Evolutionary conservation across 2,329 filamentous ascomycete species (phyloP).

Genomic region (Endoconidiophora laricicola): DNA sequence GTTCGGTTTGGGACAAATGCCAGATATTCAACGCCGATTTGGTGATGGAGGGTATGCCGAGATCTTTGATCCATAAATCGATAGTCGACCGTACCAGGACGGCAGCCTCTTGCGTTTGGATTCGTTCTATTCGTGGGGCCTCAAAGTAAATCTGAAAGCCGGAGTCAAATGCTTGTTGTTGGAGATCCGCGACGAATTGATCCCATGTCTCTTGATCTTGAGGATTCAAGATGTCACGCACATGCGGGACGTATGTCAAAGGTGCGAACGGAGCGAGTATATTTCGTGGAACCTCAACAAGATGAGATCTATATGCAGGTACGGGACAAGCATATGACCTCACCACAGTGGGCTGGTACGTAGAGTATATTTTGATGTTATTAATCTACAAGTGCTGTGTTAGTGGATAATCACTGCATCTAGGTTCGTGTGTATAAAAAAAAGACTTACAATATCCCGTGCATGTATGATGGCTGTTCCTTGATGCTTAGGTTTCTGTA

Average conservation of each 20-base stretch:
- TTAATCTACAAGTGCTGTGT: not conserved
- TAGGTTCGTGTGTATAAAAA: not conserved
- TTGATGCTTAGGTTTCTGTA: too few relatives aligned
- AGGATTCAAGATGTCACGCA: conserved; percentile 39
- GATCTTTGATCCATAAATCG: conserved; percentile 37
- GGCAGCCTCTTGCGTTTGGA: conserved; percentile 8
- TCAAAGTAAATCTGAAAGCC: conserved; percentile 10
- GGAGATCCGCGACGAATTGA: conserved; percentile 8
- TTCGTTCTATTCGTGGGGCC: conserved; percentile 7
- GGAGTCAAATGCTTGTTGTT: conserved; percentile 6
- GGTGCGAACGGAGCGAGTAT: conserved; percentile 43
- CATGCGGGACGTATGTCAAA: conserved; percentile 42
- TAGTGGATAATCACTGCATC: not conserved
- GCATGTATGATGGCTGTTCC: too few relatives aligned
- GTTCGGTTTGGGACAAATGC: conserved; percentile 1
- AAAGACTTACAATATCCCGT: too few relatives aligned
- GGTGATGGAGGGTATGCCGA: conserved; percentile 22
- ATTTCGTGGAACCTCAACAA: conserved; percentile 42
- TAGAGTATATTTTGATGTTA: not conserved
- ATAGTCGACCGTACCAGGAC: conserved; percentile 4
- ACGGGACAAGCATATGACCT: conserved; percentile 35
- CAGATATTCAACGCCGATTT: conserved; percentile 3
- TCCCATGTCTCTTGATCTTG: conserved; percentile 22
- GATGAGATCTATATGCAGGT: conserved; percentile 41
- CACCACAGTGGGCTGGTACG: conserved; percentile 25